phyloP scores from a whole-genome alignment of 352 stramenopile species.

The Phytopythium mirpurense region DNA sequence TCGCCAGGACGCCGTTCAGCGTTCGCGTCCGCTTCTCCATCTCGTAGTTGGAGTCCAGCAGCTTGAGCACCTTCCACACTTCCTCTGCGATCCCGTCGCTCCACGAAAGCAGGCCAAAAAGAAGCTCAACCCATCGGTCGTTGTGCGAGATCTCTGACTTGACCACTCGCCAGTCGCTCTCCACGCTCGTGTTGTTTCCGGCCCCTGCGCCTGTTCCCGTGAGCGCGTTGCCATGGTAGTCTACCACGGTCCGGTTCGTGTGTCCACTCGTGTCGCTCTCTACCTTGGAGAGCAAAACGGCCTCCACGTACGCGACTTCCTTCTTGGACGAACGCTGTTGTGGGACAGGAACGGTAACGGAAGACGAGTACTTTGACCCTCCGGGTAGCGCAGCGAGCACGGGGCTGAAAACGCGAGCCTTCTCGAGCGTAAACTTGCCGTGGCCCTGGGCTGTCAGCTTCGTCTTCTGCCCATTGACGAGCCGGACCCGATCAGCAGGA shows the following conservation, averaged over 20 bases:
- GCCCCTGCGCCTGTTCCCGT: constrained; percentile 19
- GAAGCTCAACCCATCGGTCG: constrained; percentile 24
- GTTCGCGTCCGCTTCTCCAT: constrained; percentile 75
- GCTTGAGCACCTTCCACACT: constrained; percentile 71
- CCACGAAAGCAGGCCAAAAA: constrained; percentile 52
- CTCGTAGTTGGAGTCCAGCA: constrained; percentile 47
- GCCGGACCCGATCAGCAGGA: constrained; percentile 51
- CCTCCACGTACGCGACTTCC: constrained; percentile 40
- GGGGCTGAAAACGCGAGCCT: constrained; percentile 44
- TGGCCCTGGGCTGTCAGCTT: constrained; percentile 66
- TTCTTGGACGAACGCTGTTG: constrained; percentile 19
- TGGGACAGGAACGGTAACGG: constrained; percentile 21
- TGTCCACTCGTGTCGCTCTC: constrained; percentile 61
- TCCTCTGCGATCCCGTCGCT: constrained; percentile 52
- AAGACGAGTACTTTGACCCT: constrained; percentile 12
- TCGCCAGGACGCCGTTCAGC: constrained; percentile 53
- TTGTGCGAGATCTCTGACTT: constrained; percentile 60
- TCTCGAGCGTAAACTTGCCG: constrained; percentile 65
- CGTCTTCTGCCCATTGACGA: constrained; percentile 66
- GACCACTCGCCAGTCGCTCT: constrained; percentile 65
- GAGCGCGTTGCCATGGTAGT: constrained; percentile 25
- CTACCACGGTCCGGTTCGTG: constrained; percentile 32
- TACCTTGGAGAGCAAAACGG: constrained; percentile 53
- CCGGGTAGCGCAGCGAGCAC: constrained; percentile 12
- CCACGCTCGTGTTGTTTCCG: constrained; percentile 33